These are phyloP conservation scores for Miscanthus lutarioriparius DNA, from an alignment of 176 grass and related monocot species.

Conservation along the genomic window DNA sequence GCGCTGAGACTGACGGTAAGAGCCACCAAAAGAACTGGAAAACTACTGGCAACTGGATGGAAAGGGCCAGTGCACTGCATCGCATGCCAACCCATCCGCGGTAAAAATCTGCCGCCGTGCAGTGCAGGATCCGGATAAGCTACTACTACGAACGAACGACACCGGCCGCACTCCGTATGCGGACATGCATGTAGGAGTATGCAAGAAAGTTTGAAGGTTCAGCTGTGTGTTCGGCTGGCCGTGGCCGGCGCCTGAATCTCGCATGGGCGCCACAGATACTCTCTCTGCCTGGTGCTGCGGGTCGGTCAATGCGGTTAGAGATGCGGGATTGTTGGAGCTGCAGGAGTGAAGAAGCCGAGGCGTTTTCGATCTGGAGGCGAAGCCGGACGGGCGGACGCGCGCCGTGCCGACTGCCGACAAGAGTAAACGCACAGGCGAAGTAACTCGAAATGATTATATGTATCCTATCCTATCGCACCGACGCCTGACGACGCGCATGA, in stretches of 20 bases:
- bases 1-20: not conserved
- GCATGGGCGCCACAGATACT: too few relatives aligned
- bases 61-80: not conserved
- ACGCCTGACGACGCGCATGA: not conserved
- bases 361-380: not conserved
- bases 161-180: not conserved
- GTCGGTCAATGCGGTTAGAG: not conserved
- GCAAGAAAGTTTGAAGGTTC: not conserved
- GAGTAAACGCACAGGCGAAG: slow-evolving; percentile 10
- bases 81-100: not conserved
- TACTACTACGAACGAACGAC: not conserved
- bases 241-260: slow-evolving; percentile 5
- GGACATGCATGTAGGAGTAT: not conserved
- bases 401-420: slow-evolving; percentile 3
- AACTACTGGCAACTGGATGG: not conserved
- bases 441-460: not conserved
- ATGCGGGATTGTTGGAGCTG: not conserved
- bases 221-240: not conserved
- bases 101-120: slow-evolving; percentile 9
- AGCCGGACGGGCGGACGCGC: not conserved
- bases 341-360: not conserved
- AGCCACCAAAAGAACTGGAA: not conserved
- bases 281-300: not conserved
- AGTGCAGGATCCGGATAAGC: not conserved
- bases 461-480: not conserved